These are phyloP conservation scores for Penicillium simplicissimum DNA, from an alignment of 495 filamentous ascomycete genomes.

Conservation along the genomic window DNA sequence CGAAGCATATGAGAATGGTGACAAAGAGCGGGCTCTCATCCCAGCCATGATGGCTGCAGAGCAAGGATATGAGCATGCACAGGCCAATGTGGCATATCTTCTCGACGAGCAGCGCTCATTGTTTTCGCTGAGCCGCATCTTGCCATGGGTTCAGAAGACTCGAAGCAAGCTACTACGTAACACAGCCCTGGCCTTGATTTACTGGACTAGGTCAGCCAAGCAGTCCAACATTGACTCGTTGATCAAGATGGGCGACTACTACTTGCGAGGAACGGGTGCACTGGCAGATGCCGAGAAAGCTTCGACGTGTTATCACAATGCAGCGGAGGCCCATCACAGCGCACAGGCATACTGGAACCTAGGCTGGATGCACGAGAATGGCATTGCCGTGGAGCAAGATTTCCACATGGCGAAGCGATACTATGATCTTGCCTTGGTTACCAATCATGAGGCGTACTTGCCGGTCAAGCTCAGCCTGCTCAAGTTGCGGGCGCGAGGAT, in stretches of 20 bases:
- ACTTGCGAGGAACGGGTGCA: constrained; percentile 77
- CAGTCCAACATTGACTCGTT: constrained; percentile 91
- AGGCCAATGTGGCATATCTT: constrained; percentile 92
- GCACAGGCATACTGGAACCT: constrained; percentile 97
- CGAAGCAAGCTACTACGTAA: constrained; percentile 62
- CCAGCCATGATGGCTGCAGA: constrained; percentile 91
- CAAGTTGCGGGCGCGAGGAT: constrained; percentile 80
- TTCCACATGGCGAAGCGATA: constrained; percentile 96
- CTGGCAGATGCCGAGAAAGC: constrained; percentile 77
- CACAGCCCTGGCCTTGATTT: constrained; percentile 78
- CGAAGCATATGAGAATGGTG: constrained; percentile 77
- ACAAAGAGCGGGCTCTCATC: constrained; percentile 81
- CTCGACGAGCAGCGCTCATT: constrained; percentile 78
- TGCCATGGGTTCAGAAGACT: constrained; percentile 42
- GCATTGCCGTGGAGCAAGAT: constrained; percentile 88
- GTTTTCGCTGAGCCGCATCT: constrained; percentile 48
- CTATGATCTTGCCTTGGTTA: constrained; percentile 89
- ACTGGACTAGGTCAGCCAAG: constrained; percentile 94
- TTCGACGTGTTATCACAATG: constrained; percentile 86
- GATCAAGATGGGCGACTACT: constrained; percentile 99
- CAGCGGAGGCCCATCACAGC: constrained; percentile 85
- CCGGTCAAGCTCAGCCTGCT: constrained; percentile 86
- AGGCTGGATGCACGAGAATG: constrained; percentile 99
- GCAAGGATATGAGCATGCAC: constrained; percentile 90
- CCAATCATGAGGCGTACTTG: constrained; percentile 91